phyloP scores from a whole-genome alignment of 495 filamentous ascomycete genomes.

The Sphaerosporella brunnea region DNA sequence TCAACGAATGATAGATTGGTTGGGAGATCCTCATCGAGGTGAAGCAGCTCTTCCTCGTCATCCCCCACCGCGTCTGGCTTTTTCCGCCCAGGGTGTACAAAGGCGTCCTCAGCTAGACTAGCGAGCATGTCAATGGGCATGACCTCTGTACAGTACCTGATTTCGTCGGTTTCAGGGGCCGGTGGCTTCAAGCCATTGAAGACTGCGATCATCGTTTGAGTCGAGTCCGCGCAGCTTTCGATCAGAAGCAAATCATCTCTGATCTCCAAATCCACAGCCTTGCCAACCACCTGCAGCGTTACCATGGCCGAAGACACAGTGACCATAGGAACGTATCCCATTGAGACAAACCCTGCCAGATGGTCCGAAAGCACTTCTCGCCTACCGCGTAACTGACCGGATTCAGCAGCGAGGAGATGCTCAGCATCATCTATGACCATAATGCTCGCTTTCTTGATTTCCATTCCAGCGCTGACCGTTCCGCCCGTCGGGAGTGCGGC shows the following conservation, averaged over 20 bases:
- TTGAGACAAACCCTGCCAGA: conserved; percentile 42
- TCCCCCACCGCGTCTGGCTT: conserved; percentile 1
- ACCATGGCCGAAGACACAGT: conserved; percentile 64
- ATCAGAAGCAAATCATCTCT: conserved; percentile 72
- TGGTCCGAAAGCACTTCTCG: conserved; percentile 33
- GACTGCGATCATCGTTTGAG: conserved; percentile 70
- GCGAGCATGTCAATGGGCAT: conserved; percentile 72
- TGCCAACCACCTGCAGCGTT: conserved; percentile 40
- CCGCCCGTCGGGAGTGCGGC: conserved; percentile 43
- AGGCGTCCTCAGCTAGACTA: conserved; percentile 73
- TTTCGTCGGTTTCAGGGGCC: conserved; percentile 54
- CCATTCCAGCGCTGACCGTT: conserved; percentile 41
- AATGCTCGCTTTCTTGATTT: conserved; percentile 60
- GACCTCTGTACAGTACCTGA: conserved; percentile 74
- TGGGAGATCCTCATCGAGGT: conserved; percentile 35
- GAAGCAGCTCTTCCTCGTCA: conserved; percentile 24
- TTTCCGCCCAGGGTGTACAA: conserved; percentile 27
- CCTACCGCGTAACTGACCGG: conserved; percentile 21
- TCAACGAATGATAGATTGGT: conserved; percentile 42
- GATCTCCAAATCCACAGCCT: conserved; percentile 61
- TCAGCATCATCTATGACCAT: conserved; percentile 65
- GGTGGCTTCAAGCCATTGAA: conserved; percentile 71
- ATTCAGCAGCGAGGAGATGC: conserved; percentile 26
- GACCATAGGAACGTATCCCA: conserved; percentile 69
- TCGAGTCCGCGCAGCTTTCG: conserved; percentile 93